Evolutionary conservation across 371 early-diverging fungal species (phyloP), one percentile per base, ranked within the genome.

Genomic region (Lichtheimia corymbifera): DNA sequence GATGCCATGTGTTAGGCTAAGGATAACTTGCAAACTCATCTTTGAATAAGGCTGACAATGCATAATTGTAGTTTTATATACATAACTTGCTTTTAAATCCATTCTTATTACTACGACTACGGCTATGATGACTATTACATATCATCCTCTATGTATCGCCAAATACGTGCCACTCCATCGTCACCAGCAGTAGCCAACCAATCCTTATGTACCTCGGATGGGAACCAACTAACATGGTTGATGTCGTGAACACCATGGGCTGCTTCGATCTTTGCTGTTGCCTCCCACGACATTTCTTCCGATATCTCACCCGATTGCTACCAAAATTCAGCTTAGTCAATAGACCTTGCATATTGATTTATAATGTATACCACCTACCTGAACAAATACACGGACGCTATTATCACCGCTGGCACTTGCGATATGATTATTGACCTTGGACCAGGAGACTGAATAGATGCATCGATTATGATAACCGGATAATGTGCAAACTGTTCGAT

Each of bases 401-500:
- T 94, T 94, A 72, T 97, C 97, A 4, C 93, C 94, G 55, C 90
- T 83, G 3, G 90, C 88, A 35, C 92, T 94, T 2, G 93, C 94
- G 42, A 97, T 83, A 28, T 63, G 65, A 7, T 83, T 88, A 50
- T 80, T 71, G 20, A 77, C 72, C 44, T 89, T 88, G 18, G 91
- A 88, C 97, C 97, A 97, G 30, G 97, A 91, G 0, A 97, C 95
- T 3, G 91, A 90, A 70, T 94, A 97, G 45, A 97, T 91, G 41
- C 93, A 88, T 28, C 96, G 82, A 9, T 80, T 71, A 67, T 96
- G 94, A 18, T 81, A 76, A 1, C 91, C 88, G 0, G 82, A 71
- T 7, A 93, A 61, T 1, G 89, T 88, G 18, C 72, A 80, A 4
- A 89, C 70, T 47, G 89, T 89, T 54, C 82, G 83, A 88, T 89